These are phyloP conservation scores for Zymoseptoria crescenta DNA, from an alignment of 2,329 filamentous ascomycete species.

Conservation along the genomic window DNA sequence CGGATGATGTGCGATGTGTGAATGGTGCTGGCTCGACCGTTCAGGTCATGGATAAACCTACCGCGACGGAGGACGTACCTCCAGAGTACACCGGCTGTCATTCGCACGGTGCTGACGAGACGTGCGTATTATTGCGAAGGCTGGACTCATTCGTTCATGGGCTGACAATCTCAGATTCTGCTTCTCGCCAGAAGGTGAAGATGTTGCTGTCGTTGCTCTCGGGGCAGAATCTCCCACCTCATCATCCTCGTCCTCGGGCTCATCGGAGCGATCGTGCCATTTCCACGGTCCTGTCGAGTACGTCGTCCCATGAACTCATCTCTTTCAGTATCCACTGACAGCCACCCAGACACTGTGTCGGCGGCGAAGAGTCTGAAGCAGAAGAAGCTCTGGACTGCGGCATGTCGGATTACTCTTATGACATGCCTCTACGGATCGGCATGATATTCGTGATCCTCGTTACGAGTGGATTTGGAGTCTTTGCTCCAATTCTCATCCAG, in stretches of 20 bases:
- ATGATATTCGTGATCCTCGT: constrained; percentile 64
- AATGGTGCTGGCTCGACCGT: constrained; percentile 31
- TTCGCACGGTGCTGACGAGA: background rate
- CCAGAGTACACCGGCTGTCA: constrained; percentile 51
- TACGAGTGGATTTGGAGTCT: constrained; percentile 62
- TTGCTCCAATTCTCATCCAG: constrained; percentile 56
- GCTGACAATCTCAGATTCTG: background rate
- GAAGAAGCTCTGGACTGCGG: constrained; percentile 38
- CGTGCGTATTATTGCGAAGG: no score
- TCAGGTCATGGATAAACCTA: constrained; percentile 41
- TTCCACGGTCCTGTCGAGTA: constrained; percentile 70
- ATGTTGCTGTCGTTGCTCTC: constrained; percentile 2
- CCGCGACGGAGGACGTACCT: constrained; percentile 43
- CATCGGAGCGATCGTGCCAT: constrained; percentile 46
- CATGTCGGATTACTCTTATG: constrained; percentile 50
- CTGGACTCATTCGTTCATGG: background rate
- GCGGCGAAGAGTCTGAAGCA: constrained; percentile 33
- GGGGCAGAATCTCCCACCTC: constrained; percentile 26
- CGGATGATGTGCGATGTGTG: constrained; percentile 32
- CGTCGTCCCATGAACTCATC: constrained; percentile 25
- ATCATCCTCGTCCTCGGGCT: background rate
- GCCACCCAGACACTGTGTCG: constrained; percentile 49
- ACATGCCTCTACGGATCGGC: constrained; percentile 60
- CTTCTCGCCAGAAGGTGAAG: constrained; percentile 3
- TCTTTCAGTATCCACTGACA: constrained; percentile 15